phyloP scores from a whole-genome alignment of 441 rosid species.

The Francoa sonchifolia region DNA sequence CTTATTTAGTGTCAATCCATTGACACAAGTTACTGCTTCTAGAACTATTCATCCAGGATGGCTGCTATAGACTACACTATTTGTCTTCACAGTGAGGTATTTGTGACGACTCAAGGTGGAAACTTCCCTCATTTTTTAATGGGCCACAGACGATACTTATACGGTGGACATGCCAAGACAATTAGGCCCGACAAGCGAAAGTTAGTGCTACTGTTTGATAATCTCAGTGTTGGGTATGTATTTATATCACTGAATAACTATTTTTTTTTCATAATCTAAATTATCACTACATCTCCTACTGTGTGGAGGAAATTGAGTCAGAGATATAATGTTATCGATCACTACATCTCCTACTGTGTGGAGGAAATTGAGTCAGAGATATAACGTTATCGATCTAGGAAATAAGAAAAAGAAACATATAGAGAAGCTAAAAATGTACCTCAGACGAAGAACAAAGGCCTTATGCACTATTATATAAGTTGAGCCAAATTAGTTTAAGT shows the following conservation, averaged over 20 bases:
- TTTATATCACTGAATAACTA: background rate
- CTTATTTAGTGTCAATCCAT: conserved; percentile 8
- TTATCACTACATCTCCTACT: too few relatives aligned
- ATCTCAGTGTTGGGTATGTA: conserved; percentile 81
- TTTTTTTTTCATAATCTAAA: background rate
- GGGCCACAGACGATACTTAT: conserved; percentile 91
- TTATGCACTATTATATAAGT: too few relatives aligned
- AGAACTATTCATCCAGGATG: conserved; percentile 99
- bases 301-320: too few relatives aligned
- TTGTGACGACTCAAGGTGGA: conserved; percentile 99
- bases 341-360: too few relatives aligned
- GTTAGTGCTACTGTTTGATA: conserved; percentile 88
- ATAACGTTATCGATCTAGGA: too few relatives aligned
- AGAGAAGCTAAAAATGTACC: too few relatives aligned
- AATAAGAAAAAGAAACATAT: too few relatives aligned
- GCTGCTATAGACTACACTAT: conserved; percentile 99
- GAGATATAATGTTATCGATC: too few relatives aligned
- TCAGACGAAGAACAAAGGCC: too few relatives aligned
- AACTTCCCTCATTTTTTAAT: conserved; percentile 97
- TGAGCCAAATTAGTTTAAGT: too few relatives aligned
- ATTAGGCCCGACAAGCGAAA: conserved; percentile 97
- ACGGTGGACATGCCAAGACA: conserved; percentile 94
- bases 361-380: too few relatives aligned
- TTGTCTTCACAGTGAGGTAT: conserved; percentile 98
- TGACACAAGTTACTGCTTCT: conserved; percentile 30